Conservation (phyloP, 1,284 basidiomycete species). For the Ceratobasidium papillatum region DNA sequence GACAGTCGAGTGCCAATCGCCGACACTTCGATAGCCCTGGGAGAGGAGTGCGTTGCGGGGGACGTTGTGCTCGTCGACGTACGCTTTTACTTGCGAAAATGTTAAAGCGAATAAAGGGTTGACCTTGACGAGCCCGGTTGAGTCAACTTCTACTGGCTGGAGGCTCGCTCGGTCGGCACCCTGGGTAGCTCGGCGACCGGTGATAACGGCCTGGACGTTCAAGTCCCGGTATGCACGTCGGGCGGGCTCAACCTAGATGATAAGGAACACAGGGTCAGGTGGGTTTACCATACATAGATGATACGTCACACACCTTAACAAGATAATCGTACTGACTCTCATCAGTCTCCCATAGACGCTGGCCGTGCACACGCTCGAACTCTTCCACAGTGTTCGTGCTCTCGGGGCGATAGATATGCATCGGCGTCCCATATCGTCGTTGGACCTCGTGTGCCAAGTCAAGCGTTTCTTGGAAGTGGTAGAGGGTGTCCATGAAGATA, state of each 20-base stretch:
- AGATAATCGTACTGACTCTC: constrained; percentile 91
- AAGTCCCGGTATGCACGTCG: constrained; percentile 86
- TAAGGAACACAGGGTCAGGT: neutral
- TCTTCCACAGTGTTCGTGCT: constrained; percentile 73
- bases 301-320: constrained; percentile 74
- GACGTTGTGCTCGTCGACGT: constrained; percentile 84
- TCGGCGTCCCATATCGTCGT: constrained; percentile 73
- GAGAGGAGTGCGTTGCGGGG: constrained; percentile 90
- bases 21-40: constrained; percentile 93
- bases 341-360: constrained; percentile 87
- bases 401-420: constrained; percentile 84
- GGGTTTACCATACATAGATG: neutral
- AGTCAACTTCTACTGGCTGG: constrained; percentile 89
- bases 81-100: constrained; percentile 86
- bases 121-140: constrained; percentile 91
- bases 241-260: constrained; percentile 85
- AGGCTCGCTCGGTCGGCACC: constrained; percentile 86
- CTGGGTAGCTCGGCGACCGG: constrained; percentile 91
- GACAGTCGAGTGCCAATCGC: constrained; percentile 95
- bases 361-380: constrained; percentile 85
- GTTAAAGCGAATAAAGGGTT: constrained; percentile 95
- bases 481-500: constrained; percentile 95
- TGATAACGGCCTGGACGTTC: constrained; percentile 88
- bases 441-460: constrained; percentile 85
- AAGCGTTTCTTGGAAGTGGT: constrained; percentile 95